phyloP scores from a whole-genome alignment of 2,329 filamentous ascomycete species.

The Arthrobotrys conoides region DNA sequence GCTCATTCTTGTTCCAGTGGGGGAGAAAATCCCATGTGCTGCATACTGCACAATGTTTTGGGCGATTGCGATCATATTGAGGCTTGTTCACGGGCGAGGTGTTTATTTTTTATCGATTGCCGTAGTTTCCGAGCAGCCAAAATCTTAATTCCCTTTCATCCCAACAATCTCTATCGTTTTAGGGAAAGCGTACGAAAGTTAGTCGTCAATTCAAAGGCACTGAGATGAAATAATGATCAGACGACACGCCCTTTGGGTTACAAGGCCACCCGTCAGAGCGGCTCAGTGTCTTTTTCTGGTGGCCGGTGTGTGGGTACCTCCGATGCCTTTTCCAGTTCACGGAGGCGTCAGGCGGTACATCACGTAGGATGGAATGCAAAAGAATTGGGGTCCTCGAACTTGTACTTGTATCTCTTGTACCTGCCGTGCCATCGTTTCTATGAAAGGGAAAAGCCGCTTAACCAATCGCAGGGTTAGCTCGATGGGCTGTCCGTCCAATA shows the following conservation, averaged over 20 bases:
- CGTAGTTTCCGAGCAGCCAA: conserved; percentile 56
- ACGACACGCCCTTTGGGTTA: conserved; percentile 50
- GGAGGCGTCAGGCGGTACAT: conserved; percentile 50
- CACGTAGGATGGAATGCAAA: conserved; percentile 45
- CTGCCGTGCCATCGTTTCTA: conserved; percentile 27
- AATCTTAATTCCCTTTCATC: conserved; percentile 58
- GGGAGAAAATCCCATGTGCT: conserved; percentile 14
- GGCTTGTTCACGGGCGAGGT: conserved; percentile 30
- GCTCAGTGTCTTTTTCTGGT: conserved; percentile 46
- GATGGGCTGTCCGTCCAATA: conserved; percentile 35
- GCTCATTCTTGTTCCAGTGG: neutral
- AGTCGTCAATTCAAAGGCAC: conserved; percentile 25
- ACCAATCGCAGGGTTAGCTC: conserved; percentile 40
- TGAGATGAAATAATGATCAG: conserved; percentile 54
- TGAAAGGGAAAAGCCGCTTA: conserved; percentile 30
- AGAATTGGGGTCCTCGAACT: conserved; percentile 10
- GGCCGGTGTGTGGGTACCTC: conserved; percentile 39
- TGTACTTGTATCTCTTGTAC: conserved; percentile 40
- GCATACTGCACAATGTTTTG: conserved; percentile 1
- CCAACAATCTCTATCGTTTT: conserved; percentile 54
- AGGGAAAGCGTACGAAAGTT: conserved; percentile 36
- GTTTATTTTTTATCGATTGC: conserved; percentile 52
- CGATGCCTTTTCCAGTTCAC: conserved; percentile 25
- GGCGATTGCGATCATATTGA: conserved; percentile 8
- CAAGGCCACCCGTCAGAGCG: conserved; percentile 55